Base-by-base conservation (phyloP, 1,284 basidiomycete genomes). In the Ganoderma multipileum region DNA sequence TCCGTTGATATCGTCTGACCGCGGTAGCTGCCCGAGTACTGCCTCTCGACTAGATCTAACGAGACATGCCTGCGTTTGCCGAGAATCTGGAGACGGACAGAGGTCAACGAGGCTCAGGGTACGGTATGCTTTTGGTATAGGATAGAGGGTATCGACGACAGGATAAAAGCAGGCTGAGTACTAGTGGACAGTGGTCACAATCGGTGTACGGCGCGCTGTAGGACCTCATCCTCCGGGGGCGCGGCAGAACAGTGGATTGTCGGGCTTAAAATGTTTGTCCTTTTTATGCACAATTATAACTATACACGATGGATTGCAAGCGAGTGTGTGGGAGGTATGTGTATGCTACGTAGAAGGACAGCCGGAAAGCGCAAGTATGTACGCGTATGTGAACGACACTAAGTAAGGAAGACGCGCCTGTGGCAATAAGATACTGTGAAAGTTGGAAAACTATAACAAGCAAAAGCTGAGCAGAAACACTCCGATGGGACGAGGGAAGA, bases 351-450 rank as follows among this genome's bases (percentile, higher is more conserved):
- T 47, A 55, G 47, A 52, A 55, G n/a, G 61, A 36, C 44, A 36
- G 23, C 47, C 23, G 23, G 61, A 62, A 38, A 26, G 44, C 26
- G 18, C 6, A 30, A 41, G 39, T 28, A 55, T 26, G 50, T 36
- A 52, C 33, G 38, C 41, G 64, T 52, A 60, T 12, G 57, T 28
- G 41, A 26, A 57, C 23, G 33, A 52, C 50, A 55, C 52, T 55
- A 33, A 12, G 47, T 54, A 61, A 42, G 26, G 50, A 42, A 52
- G 54, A 60, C 50, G 60, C 52, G 52, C 50, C 38, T 61, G 50
- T 57, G 65, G 65, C 65, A 66, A 66, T 66, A 66, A 66, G 65
- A 62, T 66, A 66, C 20, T 26, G 36, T 57, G 65, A 66, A 66
- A 39, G 44, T 23, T 9, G n/a, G n/a, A 52, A 52, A 26, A 52